These are phyloP conservation scores for Mycosphaerella sp. DNA, from an alignment of 2,329 filamentous ascomycete species.

Conservation along the genomic window DNA sequence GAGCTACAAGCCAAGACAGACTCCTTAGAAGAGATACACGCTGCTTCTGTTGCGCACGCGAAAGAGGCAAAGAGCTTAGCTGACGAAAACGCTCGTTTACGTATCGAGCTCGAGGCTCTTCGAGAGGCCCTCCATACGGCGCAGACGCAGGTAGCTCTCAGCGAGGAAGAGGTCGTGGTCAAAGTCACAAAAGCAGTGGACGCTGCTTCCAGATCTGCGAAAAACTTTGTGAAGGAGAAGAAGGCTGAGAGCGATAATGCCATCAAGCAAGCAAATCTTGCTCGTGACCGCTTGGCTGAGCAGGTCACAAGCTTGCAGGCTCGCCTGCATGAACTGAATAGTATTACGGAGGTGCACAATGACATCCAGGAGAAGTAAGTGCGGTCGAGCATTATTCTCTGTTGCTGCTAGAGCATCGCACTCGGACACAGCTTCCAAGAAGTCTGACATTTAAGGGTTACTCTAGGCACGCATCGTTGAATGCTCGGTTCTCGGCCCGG, in stretches of 20 bases:
- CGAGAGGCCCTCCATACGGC: not conserved
- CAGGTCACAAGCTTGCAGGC: not conserved
- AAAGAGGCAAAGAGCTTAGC: not conserved
- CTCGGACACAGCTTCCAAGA: too few species aligned
- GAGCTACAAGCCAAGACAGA: constrained; percentile 1
- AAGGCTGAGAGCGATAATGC: constrained; percentile 15
- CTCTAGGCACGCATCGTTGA: not conserved
- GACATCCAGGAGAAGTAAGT: not conserved
- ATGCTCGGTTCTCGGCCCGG: constrained; percentile 1
- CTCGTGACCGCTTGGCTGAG: constrained; percentile 8
- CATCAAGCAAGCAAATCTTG: constrained; percentile 8
- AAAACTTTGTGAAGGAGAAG: constrained; percentile 1
- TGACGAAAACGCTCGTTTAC: not conserved
- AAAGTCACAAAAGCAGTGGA: not conserved
- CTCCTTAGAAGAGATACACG: not conserved
- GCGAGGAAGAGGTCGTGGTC: not conserved
- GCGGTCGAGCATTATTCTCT: too few species aligned
- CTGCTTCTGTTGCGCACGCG: not conserved
- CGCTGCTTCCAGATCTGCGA: not conserved
- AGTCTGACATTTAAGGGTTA: too few species aligned
- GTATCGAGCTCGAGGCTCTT: not conserved
- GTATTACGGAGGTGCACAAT: not conserved
- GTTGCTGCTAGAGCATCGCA: too few species aligned
- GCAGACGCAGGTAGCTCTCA: not conserved
- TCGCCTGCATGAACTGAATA: not conserved